Evolutionary conservation across 495 filamentous ascomycete species (phyloP).

Genomic region (Neurospora tetrasperma): DNA sequence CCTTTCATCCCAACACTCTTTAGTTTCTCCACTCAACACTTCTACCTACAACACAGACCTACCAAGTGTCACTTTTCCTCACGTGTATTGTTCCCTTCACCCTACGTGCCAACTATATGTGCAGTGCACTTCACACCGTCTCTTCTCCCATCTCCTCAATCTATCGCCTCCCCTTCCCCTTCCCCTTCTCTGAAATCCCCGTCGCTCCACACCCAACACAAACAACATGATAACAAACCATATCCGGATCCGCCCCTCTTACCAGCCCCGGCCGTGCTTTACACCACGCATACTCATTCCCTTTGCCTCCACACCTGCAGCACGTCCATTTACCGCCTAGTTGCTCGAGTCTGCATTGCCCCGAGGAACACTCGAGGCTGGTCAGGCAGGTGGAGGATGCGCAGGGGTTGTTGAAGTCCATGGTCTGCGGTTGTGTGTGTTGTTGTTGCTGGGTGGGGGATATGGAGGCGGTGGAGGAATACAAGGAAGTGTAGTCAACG

Average conservation of each 20-base stretch:
- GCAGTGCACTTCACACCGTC: no score
- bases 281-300: slow-evolving; percentile 22
- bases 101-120: no score
- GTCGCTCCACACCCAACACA: slow-evolving; percentile 16
- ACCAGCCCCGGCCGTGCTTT: slow-evolving; percentile 12
- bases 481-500: neutral
- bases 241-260: slow-evolving; percentile 29
- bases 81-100: no score
- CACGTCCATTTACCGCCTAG: slow-evolving; percentile 34
- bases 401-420: slow-evolving; percentile 32
- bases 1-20: no score
- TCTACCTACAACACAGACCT: no score
- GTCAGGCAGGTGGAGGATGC: slow-evolving; percentile 31
- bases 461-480: neutral
- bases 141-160: no score
- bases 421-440: neutral
- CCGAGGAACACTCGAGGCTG: slow-evolving; percentile 31
- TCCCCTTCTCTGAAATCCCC: neutral
- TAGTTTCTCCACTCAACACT: no score
- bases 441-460: neutral
- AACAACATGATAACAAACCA: slow-evolving; percentile 32
- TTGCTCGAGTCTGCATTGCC: slow-evolving; percentile 33
- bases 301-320: slow-evolving; percentile 31
- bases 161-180: neutral
- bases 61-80: no score